Base-by-base conservation (phyloP, 2,329 filamentous ascomycete genomes). In the Orbilia ellipsospora region DNA sequence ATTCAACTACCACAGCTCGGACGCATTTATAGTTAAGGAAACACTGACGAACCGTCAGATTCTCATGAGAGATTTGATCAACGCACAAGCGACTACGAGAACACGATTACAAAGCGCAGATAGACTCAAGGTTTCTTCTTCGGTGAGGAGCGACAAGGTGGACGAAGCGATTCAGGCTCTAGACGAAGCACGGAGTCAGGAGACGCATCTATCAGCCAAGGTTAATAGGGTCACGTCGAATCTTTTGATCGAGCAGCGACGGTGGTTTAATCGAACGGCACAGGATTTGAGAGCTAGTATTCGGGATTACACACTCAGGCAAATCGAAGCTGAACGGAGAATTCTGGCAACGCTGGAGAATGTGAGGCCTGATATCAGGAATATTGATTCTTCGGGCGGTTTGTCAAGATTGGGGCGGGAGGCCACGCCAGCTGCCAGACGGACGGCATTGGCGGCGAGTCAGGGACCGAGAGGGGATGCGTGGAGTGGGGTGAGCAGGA, bases 381-480 rank as follows among this genome's bases (percentile, higher is more conserved):
- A 92, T 78, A 97, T 99, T 80, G 95, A 99, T 83, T 87, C 91
- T 44, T 94, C 91, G 5, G 95, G 95, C 65, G 95, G 95, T 10
- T 88, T 99, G 54, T 95, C 91, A 80, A 89, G 95, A 50, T 87
- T 99, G 40, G 95, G 95, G 50, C 89, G 95, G 72, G 95, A 99
- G 83, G 85, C 91, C 15, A 93, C 97, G 81, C 94, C 95, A 1
- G 84, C 89, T 4, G 83, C 84, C 31, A 88, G 95, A 65, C 89
- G 94, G 76, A 84, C 90, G 26, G 94, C 89, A 82, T 83, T 97
- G 78, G 92, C 92, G 15, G 92, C 92, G 55, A 95, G 92, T 80
- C 95, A 99, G 83, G 95, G 95, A 0, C 94, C 95, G 59, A 96
- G 96, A 84, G 95, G 95, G n/a, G 95, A 99, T 82, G 91, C 95